A percentile compares a stretch with the other conserved stretches of the same genome.
Conservation (phyloP, 768 basidiomycete species). For the Pulveroboletus sp. region DNA sequence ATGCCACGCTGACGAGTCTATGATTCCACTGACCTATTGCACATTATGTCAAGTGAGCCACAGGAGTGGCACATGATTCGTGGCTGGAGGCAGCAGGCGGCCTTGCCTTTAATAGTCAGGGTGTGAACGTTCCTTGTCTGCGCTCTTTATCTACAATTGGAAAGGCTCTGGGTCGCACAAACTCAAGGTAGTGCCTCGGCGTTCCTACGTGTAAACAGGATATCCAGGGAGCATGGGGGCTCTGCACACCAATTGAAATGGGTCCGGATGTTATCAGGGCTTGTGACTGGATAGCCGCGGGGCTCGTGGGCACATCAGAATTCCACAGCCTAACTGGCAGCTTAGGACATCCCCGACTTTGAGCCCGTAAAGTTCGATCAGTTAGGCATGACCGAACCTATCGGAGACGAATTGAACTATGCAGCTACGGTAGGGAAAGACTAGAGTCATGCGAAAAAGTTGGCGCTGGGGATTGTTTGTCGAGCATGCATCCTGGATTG, state of each 20-base stretch:
- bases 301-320: not conserved
- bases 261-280: not conserved
- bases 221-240: not conserved
- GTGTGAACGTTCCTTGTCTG: constrained; percentile 6
- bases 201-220: constrained; percentile 2
- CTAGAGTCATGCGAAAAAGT: not conserved
- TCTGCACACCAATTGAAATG: not conserved
- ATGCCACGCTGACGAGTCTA: not conserved
- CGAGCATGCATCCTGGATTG: constrained; percentile 3
- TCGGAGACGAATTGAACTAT: not conserved
- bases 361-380: constrained; percentile 10
- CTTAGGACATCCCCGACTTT: not conserved
- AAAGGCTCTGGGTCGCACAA: not conserved
- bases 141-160: not conserved
- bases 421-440: not conserved
- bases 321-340: constrained; percentile 4
- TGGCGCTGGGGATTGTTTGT: not conserved
- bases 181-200: not conserved
- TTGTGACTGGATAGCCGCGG: too few species aligned
- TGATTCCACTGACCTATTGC: not conserved
- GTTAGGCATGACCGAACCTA: constrained; percentile 1
- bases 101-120: not conserved
- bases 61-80: not conserved
- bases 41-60: not conserved
- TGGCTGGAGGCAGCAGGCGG: constrained; percentile 4